A percentile compares a stretch with the other conserved stretches of the same genome.
phyloP scores from a whole-genome alignment of 495 filamentous ascomycete species.

The Aspergillus diversus region DNA sequence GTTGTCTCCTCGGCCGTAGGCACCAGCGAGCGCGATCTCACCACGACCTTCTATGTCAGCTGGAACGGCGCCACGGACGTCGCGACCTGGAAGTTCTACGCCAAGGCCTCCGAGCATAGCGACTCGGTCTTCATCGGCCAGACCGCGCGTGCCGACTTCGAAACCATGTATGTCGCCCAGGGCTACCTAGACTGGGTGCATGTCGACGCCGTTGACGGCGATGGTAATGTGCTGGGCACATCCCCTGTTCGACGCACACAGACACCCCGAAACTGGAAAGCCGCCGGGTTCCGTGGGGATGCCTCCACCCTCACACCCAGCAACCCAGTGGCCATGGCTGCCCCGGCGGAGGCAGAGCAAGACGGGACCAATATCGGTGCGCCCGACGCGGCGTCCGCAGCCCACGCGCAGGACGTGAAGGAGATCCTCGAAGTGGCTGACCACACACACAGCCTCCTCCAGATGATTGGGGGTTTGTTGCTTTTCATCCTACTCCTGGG shows the following conservation, averaged over 20 bases:
- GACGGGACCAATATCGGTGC: slow-evolving; percentile 20
- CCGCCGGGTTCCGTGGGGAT: slow-evolving; percentile 3
- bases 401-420: slow-evolving; percentile 1
- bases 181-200: slow-evolving; percentile 42
- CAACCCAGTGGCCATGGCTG: neutral
- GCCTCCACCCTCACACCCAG: neutral
- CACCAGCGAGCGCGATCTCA: slow-evolving; percentile 38
- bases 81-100: slow-evolving; percentile 42
- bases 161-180: slow-evolving; percentile 36
- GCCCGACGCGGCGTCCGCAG: neutral
- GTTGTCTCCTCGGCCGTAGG: slow-evolving; percentile 9
- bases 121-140: slow-evolving; percentile 31
- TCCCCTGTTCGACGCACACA: slow-evolving; percentile 11
- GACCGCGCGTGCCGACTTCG: slow-evolving; percentile 31
- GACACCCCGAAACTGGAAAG: slow-evolving; percentile 13
- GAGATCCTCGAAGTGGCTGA: neutral
- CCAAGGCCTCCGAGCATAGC: slow-evolving; percentile 31
- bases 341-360: neutral
- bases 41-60: slow-evolving; percentile 42
- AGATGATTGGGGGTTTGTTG: neutral
- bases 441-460: slow-evolving; percentile 6
- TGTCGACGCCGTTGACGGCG: slow-evolving; percentile 52
- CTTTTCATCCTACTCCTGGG: neutral
- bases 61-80: slow-evolving; percentile 55
- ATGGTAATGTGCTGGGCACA: slow-evolving; percentile 18